phyloP scores from a whole-genome alignment of 2,329 filamentous ascomycete species.

The Aciculosporium take region DNA sequence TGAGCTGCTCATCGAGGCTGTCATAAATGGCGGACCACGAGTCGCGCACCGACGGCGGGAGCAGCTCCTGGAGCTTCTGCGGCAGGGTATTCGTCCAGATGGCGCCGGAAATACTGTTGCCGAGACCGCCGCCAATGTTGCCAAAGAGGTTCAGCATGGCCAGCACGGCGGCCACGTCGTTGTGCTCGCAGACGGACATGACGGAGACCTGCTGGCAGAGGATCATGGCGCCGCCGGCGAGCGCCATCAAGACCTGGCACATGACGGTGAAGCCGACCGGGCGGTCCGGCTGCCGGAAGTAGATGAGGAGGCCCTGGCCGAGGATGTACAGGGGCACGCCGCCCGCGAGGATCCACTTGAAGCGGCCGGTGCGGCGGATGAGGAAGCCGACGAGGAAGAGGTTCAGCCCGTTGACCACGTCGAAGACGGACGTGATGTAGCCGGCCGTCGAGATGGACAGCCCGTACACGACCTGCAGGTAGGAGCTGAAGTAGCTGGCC shows the following conservation, averaged over 20 bases:
- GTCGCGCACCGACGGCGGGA: neutral
- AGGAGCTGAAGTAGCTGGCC: slow-evolving; percentile 42
- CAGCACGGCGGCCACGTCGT: slow-evolving; percentile 36
- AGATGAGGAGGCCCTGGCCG: slow-evolving; percentile 28
- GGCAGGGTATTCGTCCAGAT: slow-evolving; percentile 29
- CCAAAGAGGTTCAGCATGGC: slow-evolving; percentile 31
- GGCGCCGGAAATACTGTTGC: slow-evolving; percentile 26
- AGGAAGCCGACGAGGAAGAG: slow-evolving; percentile 32
- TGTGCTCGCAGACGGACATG: slow-evolving; percentile 39
- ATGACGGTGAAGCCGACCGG: slow-evolving; percentile 34
- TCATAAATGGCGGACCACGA: neutral
- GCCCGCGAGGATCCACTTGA: slow-evolving; percentile 31
- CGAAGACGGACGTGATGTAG: slow-evolving; percentile 35
- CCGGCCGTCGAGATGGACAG: slow-evolving; percentile 27
- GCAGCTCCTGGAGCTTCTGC: slow-evolving; percentile 1
- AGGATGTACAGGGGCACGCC: slow-evolving; percentile 39
- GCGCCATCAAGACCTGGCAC: slow-evolving; percentile 39
- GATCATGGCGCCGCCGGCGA: slow-evolving; percentile 39
- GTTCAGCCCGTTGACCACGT: slow-evolving; percentile 35
- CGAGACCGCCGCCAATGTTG: slow-evolving; percentile 30
- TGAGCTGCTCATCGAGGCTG: slow-evolving; percentile 1
- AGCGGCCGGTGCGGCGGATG: slow-evolving; percentile 31
- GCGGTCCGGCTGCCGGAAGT: slow-evolving; percentile 23
- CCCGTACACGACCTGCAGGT: slow-evolving; percentile 36
- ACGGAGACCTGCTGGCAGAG: slow-evolving; percentile 42